Evolutionary conservation across 345 rosid genomes (phyloP), one percentile per base, ranked within the genome.

Genomic region (Physaria fendleri): DNA sequence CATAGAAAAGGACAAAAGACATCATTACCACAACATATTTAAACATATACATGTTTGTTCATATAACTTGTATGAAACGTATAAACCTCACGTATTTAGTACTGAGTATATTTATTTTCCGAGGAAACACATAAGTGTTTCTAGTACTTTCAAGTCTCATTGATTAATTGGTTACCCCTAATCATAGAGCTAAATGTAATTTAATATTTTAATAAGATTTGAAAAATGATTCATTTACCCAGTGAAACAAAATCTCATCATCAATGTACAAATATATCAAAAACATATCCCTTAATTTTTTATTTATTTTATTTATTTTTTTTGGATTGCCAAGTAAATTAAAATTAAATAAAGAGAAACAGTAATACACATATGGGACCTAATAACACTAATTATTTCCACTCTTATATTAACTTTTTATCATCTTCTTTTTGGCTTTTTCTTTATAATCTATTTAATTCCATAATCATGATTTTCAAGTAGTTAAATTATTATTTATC

Each of bases 291-390:
- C 52, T 46, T 67, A 49, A 37, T 47, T 67, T 35, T 57, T 58
- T 49, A 48, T 66, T 46, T 57, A 25, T 47, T 30, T 23, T 16
- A 44, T 50, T 58, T 41, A 50, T 32, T 40, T 49, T 40, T 48
- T 28, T 48, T 66, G 39, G 47, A 68, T 68, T 59, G 66, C 72
- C 60, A 59, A 50, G 41, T 49, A 41, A 52, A 50, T 4, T 16
- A 32, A 32, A 20, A 18, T 12, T 42, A 55, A 66, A 23, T 25
- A 60, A 43, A 29, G 25, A 16, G 23, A 42, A 68, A 68, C 51
- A 66, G 37, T 49, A 66, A 55, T 71, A 38, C 57, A 61, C 41
- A 14, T 48, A 49, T 58, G 70, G 77, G 80, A 48, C 70, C 80
- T 60, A 54, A 37, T 48, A 42, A 62, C 53, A 30, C 70, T 64